A percentile compares a stretch with the other conserved stretches of the same genome.
Conservation (phyloP, 2,329 filamentous ascomycete species). For the Onygenales sp. region DNA sequence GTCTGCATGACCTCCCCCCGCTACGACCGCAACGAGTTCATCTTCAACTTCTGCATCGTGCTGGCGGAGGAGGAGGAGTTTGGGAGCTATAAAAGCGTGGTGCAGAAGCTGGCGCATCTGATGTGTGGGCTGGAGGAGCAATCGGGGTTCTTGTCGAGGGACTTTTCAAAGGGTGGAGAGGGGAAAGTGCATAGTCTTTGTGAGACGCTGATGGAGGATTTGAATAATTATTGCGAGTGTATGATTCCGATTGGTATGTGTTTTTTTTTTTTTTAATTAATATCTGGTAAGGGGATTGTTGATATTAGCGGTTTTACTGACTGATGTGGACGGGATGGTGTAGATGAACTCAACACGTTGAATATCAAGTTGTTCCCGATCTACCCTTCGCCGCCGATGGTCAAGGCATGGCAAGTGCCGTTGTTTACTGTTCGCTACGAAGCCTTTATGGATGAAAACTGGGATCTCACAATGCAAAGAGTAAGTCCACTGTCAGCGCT, state of each 20-base stretch:
- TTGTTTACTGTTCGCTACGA: constrained; percentile 54
- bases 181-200: constrained; percentile 59
- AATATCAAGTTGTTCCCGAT: constrained; percentile 94
- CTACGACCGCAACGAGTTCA: constrained; percentile 90
- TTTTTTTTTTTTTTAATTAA: background rate
- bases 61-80: constrained; percentile 62
- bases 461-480: constrained; percentile 45
- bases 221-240: constrained; percentile 96
- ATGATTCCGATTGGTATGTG: constrained; percentile 86
- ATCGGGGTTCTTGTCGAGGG: constrained; percentile 59
- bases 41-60: constrained; percentile 93
- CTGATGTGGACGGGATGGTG: background rate
- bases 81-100: constrained; percentile 72
- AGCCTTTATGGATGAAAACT: constrained; percentile 44
- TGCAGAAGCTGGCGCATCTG: constrained; percentile 72
- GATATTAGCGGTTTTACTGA: constrained; percentile 4
- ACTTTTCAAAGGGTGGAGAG: constrained; percentile 36
- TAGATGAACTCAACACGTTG: constrained; percentile 85
- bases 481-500: constrained; percentile 22
- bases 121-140: constrained; percentile 90
- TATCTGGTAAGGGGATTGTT: no score
- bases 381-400: constrained; percentile 63
- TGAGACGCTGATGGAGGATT: constrained; percentile 78
- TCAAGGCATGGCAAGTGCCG: constrained; percentile 85
- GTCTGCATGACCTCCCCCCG: constrained; percentile 74